phyloP scores from a whole-genome alignment of 2,329 filamentous ascomycete genomes.

The Pseudogymnoascus sp. region DNA sequence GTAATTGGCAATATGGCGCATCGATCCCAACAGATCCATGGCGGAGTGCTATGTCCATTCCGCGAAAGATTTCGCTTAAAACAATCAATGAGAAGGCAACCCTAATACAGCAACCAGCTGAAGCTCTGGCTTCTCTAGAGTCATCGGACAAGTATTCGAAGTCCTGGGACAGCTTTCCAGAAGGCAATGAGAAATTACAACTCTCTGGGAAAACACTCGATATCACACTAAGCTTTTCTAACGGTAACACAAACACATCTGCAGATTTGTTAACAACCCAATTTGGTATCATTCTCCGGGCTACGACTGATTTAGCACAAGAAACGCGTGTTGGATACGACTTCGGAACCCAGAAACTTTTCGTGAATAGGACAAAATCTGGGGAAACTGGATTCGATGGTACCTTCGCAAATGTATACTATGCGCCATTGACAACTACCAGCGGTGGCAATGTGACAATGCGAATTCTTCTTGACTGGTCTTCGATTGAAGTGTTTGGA shows the following conservation, averaged over 20 bases:
- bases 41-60: constrained; percentile 43
- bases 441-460: background rate
- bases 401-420: background rate
- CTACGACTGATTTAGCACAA: background rate
- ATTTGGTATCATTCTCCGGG: constrained; percentile 6
- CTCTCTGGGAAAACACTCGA: background rate
- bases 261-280: background rate
- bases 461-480: constrained; percentile 7
- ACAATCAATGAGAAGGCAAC: constrained; percentile 18
- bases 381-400: background rate
- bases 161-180: background rate
- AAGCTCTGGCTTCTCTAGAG: background rate
- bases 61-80: constrained; percentile 32
- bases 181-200: background rate
- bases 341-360: background rate
- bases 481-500: constrained; percentile 4
- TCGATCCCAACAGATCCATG: constrained; percentile 47
- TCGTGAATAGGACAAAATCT: constrained; percentile 2
- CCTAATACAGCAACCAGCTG: background rate
- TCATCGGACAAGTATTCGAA: background rate
- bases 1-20: constrained; percentile 51
- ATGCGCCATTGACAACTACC: background rate
- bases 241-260: background rate
- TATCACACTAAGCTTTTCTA: background rate
- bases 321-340: constrained; percentile 8